Conservation (phyloP, 805 yeast species). For the Metschnikowia sp. region DNA sequence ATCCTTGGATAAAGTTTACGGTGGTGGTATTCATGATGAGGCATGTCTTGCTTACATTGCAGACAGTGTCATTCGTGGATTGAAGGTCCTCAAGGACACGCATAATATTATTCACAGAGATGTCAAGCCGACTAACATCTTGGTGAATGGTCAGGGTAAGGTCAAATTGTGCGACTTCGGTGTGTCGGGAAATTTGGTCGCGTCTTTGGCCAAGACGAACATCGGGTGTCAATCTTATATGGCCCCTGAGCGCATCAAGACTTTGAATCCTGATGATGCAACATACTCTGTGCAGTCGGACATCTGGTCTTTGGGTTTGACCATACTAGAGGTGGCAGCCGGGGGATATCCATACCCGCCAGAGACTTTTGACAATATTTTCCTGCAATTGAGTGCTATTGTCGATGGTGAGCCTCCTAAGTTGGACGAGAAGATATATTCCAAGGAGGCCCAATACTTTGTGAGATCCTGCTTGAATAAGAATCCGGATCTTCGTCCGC, state of each 20-base stretch:
- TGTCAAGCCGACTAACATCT: constrained; percentile 92
- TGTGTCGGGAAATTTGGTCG: constrained; percentile 91
- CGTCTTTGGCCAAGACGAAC: constrained; percentile 90
- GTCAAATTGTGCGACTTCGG: constrained; percentile 95
- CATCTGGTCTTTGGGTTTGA: constrained; percentile 90
- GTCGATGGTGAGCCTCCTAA: constrained; percentile 45
- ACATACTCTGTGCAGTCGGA: constrained; percentile 93
- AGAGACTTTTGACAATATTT: constrained; percentile 85
- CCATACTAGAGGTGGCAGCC: constrained; percentile 80
- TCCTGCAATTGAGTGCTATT: constrained; percentile 90
- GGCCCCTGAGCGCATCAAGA: constrained; percentile 96
- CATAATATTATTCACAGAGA: constrained; percentile 95
- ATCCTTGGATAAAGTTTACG: constrained; percentile 82
- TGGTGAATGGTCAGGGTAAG: constrained; percentile 79
- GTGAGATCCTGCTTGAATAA: constrained; percentile 76
- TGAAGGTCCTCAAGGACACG: constrained; percentile 78
- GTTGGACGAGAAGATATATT: constrained; percentile 37
- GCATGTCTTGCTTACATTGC: constrained; percentile 76
- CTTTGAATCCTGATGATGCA: constrained; percentile 66
- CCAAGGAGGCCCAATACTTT: constrained; percentile 77
- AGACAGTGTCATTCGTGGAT: constrained; percentile 74
- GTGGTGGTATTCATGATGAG: constrained; percentile 60
- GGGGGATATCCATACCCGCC: constrained; percentile 97
- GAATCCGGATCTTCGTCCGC: constrained; percentile 76
- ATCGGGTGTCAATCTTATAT: constrained; percentile 97